Evolutionary conservation across 2,329 filamentous ascomycete species (phyloP), one percentile per base, ranked within the genome.

Genomic region (Cordyceps cateniannulata): DNA sequence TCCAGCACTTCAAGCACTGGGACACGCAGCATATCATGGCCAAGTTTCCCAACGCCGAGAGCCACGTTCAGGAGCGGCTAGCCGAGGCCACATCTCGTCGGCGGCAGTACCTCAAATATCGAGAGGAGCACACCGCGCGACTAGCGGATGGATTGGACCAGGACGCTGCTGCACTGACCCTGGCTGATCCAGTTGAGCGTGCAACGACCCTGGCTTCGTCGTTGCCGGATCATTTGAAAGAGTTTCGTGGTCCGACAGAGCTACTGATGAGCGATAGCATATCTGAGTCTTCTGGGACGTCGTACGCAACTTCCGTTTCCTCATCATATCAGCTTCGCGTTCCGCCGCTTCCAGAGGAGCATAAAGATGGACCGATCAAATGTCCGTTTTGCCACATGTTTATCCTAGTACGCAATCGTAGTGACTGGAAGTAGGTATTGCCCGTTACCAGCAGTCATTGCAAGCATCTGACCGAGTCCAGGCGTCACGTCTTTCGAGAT

Each of bases 101-200:
- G n/a, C 58, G 58, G 8, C 59, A 57, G 59, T 61, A 61, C 22
- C 53, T 61, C 16, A 51, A 57, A 40, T 61, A 61, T 20, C 45
- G 52, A 49, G 52, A 47, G 22, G 52, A 61, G 8, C 59, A 61
- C 44, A 35, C 22, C 16, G 29, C 8, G 12, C 51, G 52, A 22
- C 52, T 56, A 12, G 32, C 59, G 6, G 52, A 61, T 16, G 52
- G 59, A 9, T 10, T 61, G 16, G 59, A 61, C 7, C 35, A n/a
- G 18, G 59, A 47, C 9, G 44, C 20, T 24, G 44, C 44, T 24
- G 44, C 44, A 16, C 8, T 16, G 10, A 9, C 22, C 14, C 12
- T n/a, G 40, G 14, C 18, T n/a, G 14, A 42, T 18, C 16, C 40
- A 3, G 18, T 42, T 9, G 44, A 47, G 44, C 22, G 22, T 20